Evolutionary conservation across 192 early-diverging fungal genomes (phyloP).

Genomic region (Coemansia sp.): DNA sequence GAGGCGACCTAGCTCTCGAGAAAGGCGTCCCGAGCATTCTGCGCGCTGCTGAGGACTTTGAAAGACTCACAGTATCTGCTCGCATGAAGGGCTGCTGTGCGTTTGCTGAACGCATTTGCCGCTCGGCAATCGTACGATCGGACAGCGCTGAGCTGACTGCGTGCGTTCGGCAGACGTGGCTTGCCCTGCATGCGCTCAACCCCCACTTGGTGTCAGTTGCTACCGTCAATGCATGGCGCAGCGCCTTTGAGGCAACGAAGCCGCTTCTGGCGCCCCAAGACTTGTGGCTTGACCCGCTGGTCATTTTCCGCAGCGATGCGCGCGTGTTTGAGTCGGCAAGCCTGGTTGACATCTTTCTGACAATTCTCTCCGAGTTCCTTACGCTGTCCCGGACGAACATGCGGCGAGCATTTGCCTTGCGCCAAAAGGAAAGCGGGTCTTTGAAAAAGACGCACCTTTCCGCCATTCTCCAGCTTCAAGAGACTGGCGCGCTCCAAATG

Average conservation of each 20-base stretch:
- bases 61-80: constrained; percentile 20
- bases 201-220: constrained; percentile 43
- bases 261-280: constrained; percentile 45
- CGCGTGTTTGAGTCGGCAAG: constrained; percentile 58
- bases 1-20: not conserved
- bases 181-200: constrained; percentile 29
- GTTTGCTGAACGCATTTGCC: constrained; percentile 31
- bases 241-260: constrained; percentile 22
- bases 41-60: constrained; percentile 23
- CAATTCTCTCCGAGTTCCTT: constrained; percentile 46
- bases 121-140: constrained; percentile 7
- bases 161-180: constrained; percentile 40
- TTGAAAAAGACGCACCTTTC: constrained; percentile 45
- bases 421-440: constrained; percentile 21
- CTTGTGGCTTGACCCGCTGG: constrained; percentile 61
- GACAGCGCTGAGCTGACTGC: constrained; percentile 20
- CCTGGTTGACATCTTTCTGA: constrained; percentile 39
- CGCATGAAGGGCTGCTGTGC: constrained; percentile 36
- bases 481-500: constrained; percentile 59
- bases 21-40: not conserved
- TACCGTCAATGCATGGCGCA: constrained; percentile 40
- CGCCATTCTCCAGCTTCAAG: constrained; percentile 61
- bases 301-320: constrained; percentile 60
- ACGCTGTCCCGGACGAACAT: constrained; percentile 51
- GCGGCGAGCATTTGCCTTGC: constrained; percentile 42